Evolutionary conservation across 345 rosid genomes (phyloP).

Genomic region (Leavenworthia alabamica): DNA sequence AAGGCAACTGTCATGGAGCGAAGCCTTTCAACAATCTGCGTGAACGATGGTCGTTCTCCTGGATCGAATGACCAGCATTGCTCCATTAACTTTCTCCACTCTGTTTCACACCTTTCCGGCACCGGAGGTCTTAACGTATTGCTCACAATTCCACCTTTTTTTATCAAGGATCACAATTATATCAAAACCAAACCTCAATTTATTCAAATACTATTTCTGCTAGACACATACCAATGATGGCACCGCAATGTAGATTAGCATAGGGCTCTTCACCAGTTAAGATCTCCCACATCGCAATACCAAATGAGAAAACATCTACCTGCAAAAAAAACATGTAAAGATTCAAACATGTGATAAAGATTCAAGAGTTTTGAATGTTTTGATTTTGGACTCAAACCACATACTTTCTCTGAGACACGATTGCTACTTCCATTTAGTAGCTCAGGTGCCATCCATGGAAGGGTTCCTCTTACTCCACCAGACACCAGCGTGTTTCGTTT

Average conservation of each 20-base stretch:
- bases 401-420: conserved; percentile 81
- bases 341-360: not conserved
- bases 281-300: conserved; percentile 84
- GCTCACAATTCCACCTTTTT: conserved; percentile 75
- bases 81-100: conserved; percentile 77
- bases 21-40: conserved; percentile 59
- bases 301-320: conserved; percentile 97
- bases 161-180: not conserved
- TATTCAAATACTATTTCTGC: not conserved
- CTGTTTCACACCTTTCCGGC: conserved; percentile 61
- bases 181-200: not conserved
- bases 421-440: conserved; percentile 68
- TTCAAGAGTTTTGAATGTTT: not conserved
- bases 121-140: conserved; percentile 70
- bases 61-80: conserved; percentile 85
- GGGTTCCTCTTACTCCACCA: conserved; percentile 92
- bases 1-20: conserved; percentile 46
- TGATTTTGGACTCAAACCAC: not conserved
- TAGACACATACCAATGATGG: conserved; percentile 64
- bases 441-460: conserved; percentile 99
- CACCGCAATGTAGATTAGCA: conserved; percentile 87
- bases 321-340: conserved; percentile 21
- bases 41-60: conserved; percentile 61
- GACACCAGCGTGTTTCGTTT: conserved; percentile 83
- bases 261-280: conserved; percentile 82